A percentile compares a stretch with the other conserved stretches of the same genome.
Evolutionary conservation across 768 basidiomycete genomes (phyloP).

Genomic region (Suillus lakei): DNA sequence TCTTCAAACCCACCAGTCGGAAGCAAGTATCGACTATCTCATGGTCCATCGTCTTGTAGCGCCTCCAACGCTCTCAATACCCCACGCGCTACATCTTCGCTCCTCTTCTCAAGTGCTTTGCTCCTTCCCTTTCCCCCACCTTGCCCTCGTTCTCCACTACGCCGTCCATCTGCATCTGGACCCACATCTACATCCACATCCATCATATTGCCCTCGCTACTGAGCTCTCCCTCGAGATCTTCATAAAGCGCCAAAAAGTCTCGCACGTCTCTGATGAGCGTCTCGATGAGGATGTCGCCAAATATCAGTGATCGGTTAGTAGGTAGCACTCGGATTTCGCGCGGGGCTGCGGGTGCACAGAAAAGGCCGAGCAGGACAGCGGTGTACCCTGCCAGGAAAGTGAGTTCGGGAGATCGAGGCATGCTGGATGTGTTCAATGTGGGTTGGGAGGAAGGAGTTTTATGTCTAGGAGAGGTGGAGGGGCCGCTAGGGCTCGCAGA

Average conservation of each 20-base stretch:
- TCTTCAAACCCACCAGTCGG: neutral
- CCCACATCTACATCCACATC: neutral
- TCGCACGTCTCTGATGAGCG: slow-evolving; percentile 40
- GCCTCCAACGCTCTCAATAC: slow-evolving; percentile 60
- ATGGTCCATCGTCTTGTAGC: slow-evolving; percentile 29
- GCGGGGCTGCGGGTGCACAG: slow-evolving; percentile 39
- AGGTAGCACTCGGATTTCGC: slow-evolving; percentile 38
- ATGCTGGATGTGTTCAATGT: slow-evolving; percentile 56
- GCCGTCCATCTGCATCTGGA: neutral
- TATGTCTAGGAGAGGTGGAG: neutral
- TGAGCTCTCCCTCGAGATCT: slow-evolving; percentile 31
- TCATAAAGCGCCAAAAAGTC: slow-evolving; percentile 49
- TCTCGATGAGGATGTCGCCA: slow-evolving; percentile 31
- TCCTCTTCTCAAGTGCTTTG: slow-evolving; percentile 34
- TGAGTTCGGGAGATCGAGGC: slow-evolving; percentile 39
- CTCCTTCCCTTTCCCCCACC: slow-evolving; percentile 7
- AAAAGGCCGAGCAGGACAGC: slow-evolving; percentile 69
- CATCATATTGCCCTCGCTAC: slow-evolving; percentile 2
- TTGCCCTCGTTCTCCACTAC: neutral
- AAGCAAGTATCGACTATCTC: slow-evolving; percentile 23
- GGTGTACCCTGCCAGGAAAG: slow-evolving; percentile 73
- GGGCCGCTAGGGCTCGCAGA: neutral
- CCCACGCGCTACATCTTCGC: slow-evolving; percentile 48
- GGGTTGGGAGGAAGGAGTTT: neutral
- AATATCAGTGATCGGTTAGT: slow-evolving; percentile 41